Base-by-base conservation (phyloP, 495 filamentous ascomycete genomes). In the Penicillium paxilli region DNA sequence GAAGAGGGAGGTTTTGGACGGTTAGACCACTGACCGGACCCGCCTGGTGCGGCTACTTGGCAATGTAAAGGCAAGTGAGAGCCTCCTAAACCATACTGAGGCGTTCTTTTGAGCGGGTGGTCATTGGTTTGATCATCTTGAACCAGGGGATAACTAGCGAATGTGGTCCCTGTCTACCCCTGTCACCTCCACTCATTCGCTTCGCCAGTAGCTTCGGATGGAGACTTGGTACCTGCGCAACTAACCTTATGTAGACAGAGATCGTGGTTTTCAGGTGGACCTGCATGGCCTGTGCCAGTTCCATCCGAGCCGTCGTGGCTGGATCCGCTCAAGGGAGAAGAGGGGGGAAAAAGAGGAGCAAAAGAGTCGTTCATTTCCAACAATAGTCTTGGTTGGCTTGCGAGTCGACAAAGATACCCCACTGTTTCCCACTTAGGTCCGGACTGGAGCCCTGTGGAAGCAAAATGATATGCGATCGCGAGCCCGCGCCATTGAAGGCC, bases 241-340 rank as follows among this genome's bases (percentile, higher is more conserved):
- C 22, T 38, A 17, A 42, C 23, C 17, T 21, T 6, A 22, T 40
- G 17, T 6, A 51, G 16, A 26, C 50, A 52, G 40, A 45, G 51
- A 53, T 47, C 48, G n/a, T 50, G 33, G n/a, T 14, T 12, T 35
- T 6, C n/a, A 17, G 28, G 48, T 26, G 44, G 42, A n/a, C 19
- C 10, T 8, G 3, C 4, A 5, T 47, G 44, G 32, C 19, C 44
- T 22, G 23, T 54, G 51, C 51, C 8, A 21, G 20, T 32, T 23
- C 7, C 42, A 47, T 16, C 25, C 44, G 44, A 54, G 33, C 51
- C 12, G 49, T 51, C 51, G 42, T 32, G 47, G 51, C 46, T 32
- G 47, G 51, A 47, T 47, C 14, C 35, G n/a, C 35, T 40, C n/a
- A n/a, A n/a, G n/a, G n/a, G 35, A 37, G 33, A 16, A 28, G 5